A percentile compares a stretch with the other conserved stretches of the same genome.
phyloP scores from a whole-genome alignment of 2,329 filamentous ascomycete species.

The Calonectria leucothoes region DNA sequence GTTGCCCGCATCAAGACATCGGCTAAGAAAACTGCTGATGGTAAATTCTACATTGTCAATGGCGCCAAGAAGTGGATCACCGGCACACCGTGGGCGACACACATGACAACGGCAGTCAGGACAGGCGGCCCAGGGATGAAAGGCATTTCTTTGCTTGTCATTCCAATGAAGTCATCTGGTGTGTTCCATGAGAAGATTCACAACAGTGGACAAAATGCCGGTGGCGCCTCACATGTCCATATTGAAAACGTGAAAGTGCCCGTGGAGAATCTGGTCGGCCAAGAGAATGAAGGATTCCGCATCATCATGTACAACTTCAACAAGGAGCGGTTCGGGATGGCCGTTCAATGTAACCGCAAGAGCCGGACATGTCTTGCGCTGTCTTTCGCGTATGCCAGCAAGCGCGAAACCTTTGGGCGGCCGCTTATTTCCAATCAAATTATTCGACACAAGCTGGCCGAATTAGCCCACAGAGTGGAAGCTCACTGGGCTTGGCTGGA shows the following conservation, averaged over 20 bases:
- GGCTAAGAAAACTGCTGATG: background rate
- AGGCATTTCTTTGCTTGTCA: conserved; percentile 68
- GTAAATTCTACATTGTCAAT: background rate
- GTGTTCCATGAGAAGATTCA: conserved; percentile 18
- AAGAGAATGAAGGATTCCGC: conserved; percentile 41
- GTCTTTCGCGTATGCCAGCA: conserved; percentile 62
- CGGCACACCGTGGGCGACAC: conserved; percentile 68
- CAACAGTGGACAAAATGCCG: conserved; percentile 2
- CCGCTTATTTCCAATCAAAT: conserved; percentile 68
- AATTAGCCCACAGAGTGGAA: conserved; percentile 69
- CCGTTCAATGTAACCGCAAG: conserved; percentile 66
- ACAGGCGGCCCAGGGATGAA: conserved; percentile 64
- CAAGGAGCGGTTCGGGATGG: conserved; percentile 68
- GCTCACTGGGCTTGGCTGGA: conserved; percentile 72
- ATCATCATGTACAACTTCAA: conserved; percentile 57
- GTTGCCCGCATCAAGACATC: background rate
- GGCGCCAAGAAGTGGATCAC: conserved; percentile 69
- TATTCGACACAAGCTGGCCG: conserved; percentile 70
- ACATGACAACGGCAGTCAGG: conserved; percentile 71
- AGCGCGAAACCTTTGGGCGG: conserved; percentile 68
- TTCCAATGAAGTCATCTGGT: conserved; percentile 61
- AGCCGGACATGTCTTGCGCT: conserved; percentile 66
- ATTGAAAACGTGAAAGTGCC: background rate
- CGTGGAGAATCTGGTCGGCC: background rate
- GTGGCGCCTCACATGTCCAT: background rate